Base-by-base conservation (phyloP, 2,329 filamentous ascomycete species). In the Graphium sp. region DNA sequence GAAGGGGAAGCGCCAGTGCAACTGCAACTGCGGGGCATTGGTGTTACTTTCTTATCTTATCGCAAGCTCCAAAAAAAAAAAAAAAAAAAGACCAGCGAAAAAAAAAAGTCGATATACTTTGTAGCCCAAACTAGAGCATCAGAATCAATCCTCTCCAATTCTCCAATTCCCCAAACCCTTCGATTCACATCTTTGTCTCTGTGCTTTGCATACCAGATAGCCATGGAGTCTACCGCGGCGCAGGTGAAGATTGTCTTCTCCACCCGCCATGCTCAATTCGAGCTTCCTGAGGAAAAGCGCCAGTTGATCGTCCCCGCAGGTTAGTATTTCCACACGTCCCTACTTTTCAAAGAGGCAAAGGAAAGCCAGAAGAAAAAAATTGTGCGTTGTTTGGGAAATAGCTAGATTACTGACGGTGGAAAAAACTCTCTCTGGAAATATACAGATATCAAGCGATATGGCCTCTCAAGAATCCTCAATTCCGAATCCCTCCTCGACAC, bases 401-500 rank as follows among this genome's bases (percentile, higher is more conserved):
- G n/a, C n/a, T n/a, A n/a, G n/a, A n/a, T n/a, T n/a, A 9, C 20
- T 22, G 20, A 15, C 18, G 14, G 12, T 19, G 20, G 24, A 24
- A 24, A 12, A 14, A 12, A 8, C 10, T 5, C 30, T 11, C 15
- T 20, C 17, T 15, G 10, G n/a, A 22, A 11, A 10, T 11, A 4
- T 5, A 24, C 35, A 70, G 72, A 75, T 39, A 70, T 78, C 41
- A 69, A 72, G 46, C 66, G 74, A 44, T 77, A 77, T 66, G 73
- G 71, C 40, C 60, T 79, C 30, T 78, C 73, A 12, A 64, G 72
- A 34, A 71, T 79, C 35, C 61, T 79, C 46, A 79, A 79, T 52
- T 77, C 74, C 42, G 68, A 74, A 57, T 70, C 69, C 19, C 75
- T 79, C 65, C 71, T 79, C 49, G 60, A 65, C 46, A 75, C 70